These are phyloP conservation scores for Pythium monospermum DNA, from an alignment of 352 stramenopile species.

Conservation along the genomic window DNA sequence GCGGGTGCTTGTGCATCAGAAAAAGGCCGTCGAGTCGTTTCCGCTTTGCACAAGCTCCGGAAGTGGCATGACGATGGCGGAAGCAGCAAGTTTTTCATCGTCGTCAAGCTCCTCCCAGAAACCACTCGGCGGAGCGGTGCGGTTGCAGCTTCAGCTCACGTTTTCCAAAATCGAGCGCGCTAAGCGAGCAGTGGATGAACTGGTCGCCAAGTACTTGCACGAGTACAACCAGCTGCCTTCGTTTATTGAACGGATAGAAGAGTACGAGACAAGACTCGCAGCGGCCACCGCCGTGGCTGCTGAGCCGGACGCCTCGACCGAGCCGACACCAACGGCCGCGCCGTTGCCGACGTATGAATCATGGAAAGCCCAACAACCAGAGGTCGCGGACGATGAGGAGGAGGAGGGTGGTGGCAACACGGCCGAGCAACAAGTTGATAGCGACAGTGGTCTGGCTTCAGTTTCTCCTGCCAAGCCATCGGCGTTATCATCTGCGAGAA, in stretches of 20 bases:
- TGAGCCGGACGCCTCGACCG: background rate
- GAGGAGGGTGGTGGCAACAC: background rate
- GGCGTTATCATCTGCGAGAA: background rate
- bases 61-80: too few relatives aligned
- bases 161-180: constrained; percentile 56
- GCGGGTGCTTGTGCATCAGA: constrained; percentile 56
- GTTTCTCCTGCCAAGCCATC: background rate
- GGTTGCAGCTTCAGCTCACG: constrained; percentile 55
- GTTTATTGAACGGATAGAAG: constrained; percentile 42
- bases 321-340: background rate
- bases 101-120: too few relatives aligned
- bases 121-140: constrained; percentile 30
- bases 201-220: constrained; percentile 48
- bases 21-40: constrained; percentile 57
- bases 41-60: constrained; percentile 34
- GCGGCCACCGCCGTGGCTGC: background rate
- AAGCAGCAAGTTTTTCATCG: too few relatives aligned
- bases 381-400: background rate
- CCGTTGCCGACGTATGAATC: constrained; percentile 20
- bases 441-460: background rate
- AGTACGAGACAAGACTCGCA: constrained; percentile 10
- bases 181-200: constrained; percentile 56
- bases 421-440: background rate
- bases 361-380: constrained; percentile 19
- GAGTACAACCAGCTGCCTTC: constrained; percentile 48